Conservation (phyloP, 2,329 filamentous ascomycete genomes). For the Scolecobasidium constrictum region DNA sequence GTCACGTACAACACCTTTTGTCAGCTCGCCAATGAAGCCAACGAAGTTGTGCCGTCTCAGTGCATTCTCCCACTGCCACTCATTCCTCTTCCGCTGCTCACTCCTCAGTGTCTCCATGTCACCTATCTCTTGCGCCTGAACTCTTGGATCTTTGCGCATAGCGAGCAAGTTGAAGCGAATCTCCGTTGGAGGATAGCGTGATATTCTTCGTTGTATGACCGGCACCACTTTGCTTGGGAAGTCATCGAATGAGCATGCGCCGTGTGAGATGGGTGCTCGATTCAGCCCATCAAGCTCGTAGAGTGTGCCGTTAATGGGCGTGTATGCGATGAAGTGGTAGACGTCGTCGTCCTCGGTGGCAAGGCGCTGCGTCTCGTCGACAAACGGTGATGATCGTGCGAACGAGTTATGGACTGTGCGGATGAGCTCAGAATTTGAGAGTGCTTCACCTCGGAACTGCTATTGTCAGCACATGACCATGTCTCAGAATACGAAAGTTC, state of each 20-base stretch:
- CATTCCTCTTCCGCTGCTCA: slow-evolving; percentile 72
- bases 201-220: slow-evolving; percentile 77
- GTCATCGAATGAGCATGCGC: slow-evolving; percentile 53
- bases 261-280: slow-evolving; percentile 84
- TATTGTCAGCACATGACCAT: slow-evolving; percentile 23
- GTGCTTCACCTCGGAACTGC: slow-evolving; percentile 57
- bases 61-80: slow-evolving; percentile 93
- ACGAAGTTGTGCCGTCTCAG: slow-evolving; percentile 91
- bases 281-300: slow-evolving; percentile 96
- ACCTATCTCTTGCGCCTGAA: slow-evolving; percentile 68
- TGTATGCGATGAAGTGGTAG: slow-evolving; percentile 97
- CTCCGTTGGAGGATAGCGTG: slow-evolving; percentile 73
- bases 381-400: slow-evolving; percentile 78
- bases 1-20: slow-evolving; percentile 70
- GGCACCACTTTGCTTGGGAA: slow-evolving; percentile 76
- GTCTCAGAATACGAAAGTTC: neutral
- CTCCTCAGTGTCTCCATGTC: slow-evolving; percentile 67
- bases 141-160: slow-evolving; percentile 74
- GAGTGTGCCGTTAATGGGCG: slow-evolving; percentile 62
- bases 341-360: slow-evolving; percentile 73
- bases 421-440: slow-evolving; percentile 53
- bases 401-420: slow-evolving; percentile 77
- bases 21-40: slow-evolving; percentile 80
- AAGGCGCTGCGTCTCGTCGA: slow-evolving; percentile 73
- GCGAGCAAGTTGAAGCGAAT: slow-evolving; percentile 95